Percentiles rank a stretch among this genome's conserved stretches.
These are phyloP conservation scores for Suillus subalutaceus DNA, from an alignment of 768 basidiomycete genomes.

Conservation along the genomic window DNA sequence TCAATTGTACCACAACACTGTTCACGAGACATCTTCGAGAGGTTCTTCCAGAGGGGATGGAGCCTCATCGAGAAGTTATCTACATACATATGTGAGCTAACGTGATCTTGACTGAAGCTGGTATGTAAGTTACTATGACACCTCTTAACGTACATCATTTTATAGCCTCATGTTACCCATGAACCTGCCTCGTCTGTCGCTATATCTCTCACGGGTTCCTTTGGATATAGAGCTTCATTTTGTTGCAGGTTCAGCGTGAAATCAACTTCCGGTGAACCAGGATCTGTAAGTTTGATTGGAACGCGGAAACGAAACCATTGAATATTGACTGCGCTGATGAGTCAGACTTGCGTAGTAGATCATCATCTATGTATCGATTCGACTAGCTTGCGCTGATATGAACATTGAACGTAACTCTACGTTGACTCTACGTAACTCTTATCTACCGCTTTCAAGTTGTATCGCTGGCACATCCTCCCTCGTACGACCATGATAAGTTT, in stretches of 20 bases:
- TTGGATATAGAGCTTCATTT: slow-evolving; percentile 21
- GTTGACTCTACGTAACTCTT: neutral
- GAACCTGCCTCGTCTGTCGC: slow-evolving; percentile 8
- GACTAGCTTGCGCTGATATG: slow-evolving; percentile 5
- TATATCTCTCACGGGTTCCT: slow-evolving; percentile 17
- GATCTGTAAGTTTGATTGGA: neutral
- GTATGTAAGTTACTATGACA: neutral
- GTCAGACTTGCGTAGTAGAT: neutral
- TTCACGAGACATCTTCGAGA: neutral
- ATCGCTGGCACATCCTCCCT: neutral
- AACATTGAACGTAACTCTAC: neutral
- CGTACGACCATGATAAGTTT: slow-evolving; percentile 13
- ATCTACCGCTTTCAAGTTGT: neutral
- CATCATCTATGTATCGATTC: no score
- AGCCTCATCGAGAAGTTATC: neutral
- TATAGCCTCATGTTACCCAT: slow-evolving; percentile 13
- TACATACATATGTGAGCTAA: neutral
- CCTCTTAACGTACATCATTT: slow-evolving; percentile 7
- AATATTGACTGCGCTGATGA: slow-evolving; percentile 2
- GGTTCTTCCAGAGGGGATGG: slow-evolving; percentile 1
- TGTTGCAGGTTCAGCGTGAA: slow-evolving; percentile 5
- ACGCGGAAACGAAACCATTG: neutral
- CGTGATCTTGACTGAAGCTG: no score
- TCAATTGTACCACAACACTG: neutral
- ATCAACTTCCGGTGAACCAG: neutral